Conservation (phyloP, 2,329 filamentous ascomycete species). For the Ascochyta lentis region DNA sequence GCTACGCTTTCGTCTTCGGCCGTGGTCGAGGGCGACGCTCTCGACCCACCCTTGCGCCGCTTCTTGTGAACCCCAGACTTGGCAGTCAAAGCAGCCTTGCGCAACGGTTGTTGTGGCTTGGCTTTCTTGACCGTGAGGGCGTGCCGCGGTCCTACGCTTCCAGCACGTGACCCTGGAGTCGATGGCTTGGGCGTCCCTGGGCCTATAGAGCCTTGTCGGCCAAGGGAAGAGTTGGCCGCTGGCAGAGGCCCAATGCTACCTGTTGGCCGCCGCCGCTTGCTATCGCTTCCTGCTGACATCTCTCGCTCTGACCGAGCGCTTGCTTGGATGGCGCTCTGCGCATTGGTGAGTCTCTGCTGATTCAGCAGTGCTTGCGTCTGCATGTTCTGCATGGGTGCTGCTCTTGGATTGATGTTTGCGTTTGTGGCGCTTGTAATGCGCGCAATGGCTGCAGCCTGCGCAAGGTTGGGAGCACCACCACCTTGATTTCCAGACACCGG, state of each 20-base stretch:
- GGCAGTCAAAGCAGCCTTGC: constrained; percentile 44
- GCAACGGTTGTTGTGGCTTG: constrained; percentile 59
- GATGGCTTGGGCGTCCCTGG: constrained; percentile 68
- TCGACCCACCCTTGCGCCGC: constrained; percentile 45
- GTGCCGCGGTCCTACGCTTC: constrained; percentile 64
- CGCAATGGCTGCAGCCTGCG: constrained; percentile 56
- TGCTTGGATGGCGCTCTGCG: constrained; percentile 41
- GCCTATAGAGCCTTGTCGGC: constrained; percentile 65
- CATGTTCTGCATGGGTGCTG: constrained; percentile 46
- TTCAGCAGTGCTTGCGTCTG: constrained; percentile 47
- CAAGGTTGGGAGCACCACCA: constrained; percentile 60
- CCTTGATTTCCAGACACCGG: constrained; percentile 63
- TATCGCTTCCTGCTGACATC: constrained; percentile 61
- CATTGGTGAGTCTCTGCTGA: constrained; percentile 46
- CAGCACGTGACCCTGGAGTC: constrained; percentile 63
- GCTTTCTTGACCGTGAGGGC: constrained; percentile 60
- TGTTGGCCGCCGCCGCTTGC: constrained; percentile 66
- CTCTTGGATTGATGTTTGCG: constrained; percentile 37
- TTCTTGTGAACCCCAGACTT: constrained; percentile 49
- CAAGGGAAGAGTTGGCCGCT: constrained; percentile 61
- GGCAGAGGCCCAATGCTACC: constrained; percentile 60
- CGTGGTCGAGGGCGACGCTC: constrained; percentile 52
- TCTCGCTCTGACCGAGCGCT: constrained; percentile 56
- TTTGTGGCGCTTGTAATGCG: constrained; percentile 48
- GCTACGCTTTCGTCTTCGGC: constrained; percentile 62